Percentiles rank a stretch among this genome's conserved stretches.
Evolutionary conservation across 1,284 basidiomycete species (phyloP).

Genomic region (Heterobasidion annosum): DNA sequence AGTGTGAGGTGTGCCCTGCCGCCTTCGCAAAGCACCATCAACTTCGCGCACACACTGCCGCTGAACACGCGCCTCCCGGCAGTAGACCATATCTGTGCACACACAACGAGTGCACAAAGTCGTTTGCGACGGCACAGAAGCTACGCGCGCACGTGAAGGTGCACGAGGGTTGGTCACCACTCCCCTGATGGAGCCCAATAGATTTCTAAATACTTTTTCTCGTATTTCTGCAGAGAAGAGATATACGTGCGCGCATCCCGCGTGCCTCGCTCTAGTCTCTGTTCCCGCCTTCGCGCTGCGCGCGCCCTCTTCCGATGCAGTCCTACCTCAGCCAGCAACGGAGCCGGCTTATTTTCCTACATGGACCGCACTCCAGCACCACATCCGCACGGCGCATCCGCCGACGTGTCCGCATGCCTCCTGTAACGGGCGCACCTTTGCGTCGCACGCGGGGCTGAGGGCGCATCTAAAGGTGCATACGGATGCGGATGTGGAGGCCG

Average conservation of each 20-base stretch:
- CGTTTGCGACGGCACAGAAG: slow-evolving; percentile 75
- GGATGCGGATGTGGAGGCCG: no score
- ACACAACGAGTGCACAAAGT: slow-evolving; percentile 64
- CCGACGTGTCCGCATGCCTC: slow-evolving; percentile 66
- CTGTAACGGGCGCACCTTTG: slow-evolving; percentile 68
- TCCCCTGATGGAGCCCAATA: background rate
- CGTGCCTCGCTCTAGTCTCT: slow-evolving; percentile 31
- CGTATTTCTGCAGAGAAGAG: slow-evolving; percentile 48
- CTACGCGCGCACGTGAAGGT: slow-evolving; percentile 70
- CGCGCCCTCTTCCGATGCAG: no score
- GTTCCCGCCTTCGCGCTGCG: no score
- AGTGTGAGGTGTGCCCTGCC: slow-evolving; percentile 67
- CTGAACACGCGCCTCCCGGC: slow-evolving; percentile 65
- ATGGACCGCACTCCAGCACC: slow-evolving; percentile 80
- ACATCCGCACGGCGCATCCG: slow-evolving; percentile 71
- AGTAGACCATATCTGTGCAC: slow-evolving; percentile 77
- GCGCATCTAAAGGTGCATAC: slow-evolving; percentile 61
- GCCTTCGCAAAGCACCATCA: slow-evolving; percentile 77
- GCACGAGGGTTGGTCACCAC: slow-evolving; percentile 60
- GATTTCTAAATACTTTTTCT: background rate
- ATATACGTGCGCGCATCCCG: slow-evolving; percentile 69
- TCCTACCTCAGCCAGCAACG: slow-evolving; percentile 9
- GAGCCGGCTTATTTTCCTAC: slow-evolving; percentile 55
- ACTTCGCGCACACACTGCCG: slow-evolving; percentile 68
- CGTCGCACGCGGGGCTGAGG: slow-evolving; percentile 62